These are phyloP conservation scores for Tubosaeta brunneosetosa DNA, from an alignment of 768 basidiomycete genomes.

Conservation along the genomic window DNA sequence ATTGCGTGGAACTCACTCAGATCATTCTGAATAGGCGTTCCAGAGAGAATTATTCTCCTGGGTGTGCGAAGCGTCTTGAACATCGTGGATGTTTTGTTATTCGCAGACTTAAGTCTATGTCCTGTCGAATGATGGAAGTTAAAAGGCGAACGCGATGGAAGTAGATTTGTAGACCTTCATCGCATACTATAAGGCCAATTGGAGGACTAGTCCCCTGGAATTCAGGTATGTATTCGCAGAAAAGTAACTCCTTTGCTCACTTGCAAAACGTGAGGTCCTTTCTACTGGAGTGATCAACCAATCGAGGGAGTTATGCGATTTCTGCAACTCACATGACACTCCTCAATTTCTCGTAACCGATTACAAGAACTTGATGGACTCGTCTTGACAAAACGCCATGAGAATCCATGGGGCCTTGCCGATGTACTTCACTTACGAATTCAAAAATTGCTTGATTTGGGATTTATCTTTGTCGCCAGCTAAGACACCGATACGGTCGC, in stretches of 20 bases:
- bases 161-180: constrained; percentile 61
- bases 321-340: constrained; percentile 63
- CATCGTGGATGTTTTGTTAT: constrained; percentile 84
- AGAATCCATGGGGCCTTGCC: not conserved
- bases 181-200: constrained; percentile 90
- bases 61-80: constrained; percentile 74
- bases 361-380: constrained; percentile 81
- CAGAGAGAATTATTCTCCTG: constrained; percentile 84
- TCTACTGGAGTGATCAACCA: constrained; percentile 29
- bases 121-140: constrained; percentile 39
- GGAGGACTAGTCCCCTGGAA: constrained; percentile 55
- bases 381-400: constrained; percentile 38
- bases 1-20: constrained; percentile 93
- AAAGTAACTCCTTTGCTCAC: constrained; percentile 35
- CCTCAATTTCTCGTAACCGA: constrained; percentile 89
- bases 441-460: constrained; percentile 64
- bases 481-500: constrained; percentile 53
- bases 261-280: constrained; percentile 58
- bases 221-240: not conserved
- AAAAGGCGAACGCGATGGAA: not conserved
- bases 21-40: constrained; percentile 97
- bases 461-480: constrained; percentile 55
- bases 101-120: constrained; percentile 88
- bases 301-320: not conserved
- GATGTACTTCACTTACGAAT: constrained; percentile 47